Conservation (phyloP, 768 basidiomycete genomes). For the Mycena capillaripes region DNA sequence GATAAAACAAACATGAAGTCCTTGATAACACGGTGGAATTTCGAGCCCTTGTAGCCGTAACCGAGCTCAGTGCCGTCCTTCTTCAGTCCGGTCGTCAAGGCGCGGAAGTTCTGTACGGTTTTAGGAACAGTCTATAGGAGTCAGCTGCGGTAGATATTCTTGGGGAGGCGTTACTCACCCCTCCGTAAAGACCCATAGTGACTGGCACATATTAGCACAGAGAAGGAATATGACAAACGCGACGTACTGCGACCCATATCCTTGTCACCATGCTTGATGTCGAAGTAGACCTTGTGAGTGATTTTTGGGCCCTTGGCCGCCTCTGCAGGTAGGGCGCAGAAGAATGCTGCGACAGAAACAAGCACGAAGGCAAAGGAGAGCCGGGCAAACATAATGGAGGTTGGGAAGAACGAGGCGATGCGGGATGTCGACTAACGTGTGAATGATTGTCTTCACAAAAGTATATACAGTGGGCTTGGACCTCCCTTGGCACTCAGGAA, state of each 20-base stretch:
- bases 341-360: conserved; percentile 75
- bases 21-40: conserved; percentile 97
- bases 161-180: conserved; percentile 56
- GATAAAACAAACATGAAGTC: conserved; percentile 80
- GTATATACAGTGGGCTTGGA: too few species aligned
- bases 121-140: conserved; percentile 87
- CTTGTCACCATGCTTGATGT: conserved; percentile 93
- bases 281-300: conserved; percentile 95
- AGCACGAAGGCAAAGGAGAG: conserved; percentile 73
- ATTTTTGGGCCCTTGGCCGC: conserved; percentile 91
- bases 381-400: conserved; percentile 70
- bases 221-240: conserved; percentile 16
- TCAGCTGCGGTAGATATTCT: background rate
- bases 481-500: too few species aligned
- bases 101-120: conserved; percentile 98
- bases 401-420: conserved; percentile 36
- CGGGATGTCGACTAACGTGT: too few species aligned
- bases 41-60: conserved; percentile 94
- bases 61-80: conserved; percentile 85
- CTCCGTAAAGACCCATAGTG: conserved; percentile 91
- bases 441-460: too few species aligned
- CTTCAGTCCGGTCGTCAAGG: conserved; percentile 85
- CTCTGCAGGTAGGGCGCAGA: conserved; percentile 80
- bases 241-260: conserved; percentile 82
- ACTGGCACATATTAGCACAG: conserved; percentile 58